Evolutionary conservation across 371 early-diverging fungal genomes (phyloP).

Genomic region (Nematocida minor): DNA sequence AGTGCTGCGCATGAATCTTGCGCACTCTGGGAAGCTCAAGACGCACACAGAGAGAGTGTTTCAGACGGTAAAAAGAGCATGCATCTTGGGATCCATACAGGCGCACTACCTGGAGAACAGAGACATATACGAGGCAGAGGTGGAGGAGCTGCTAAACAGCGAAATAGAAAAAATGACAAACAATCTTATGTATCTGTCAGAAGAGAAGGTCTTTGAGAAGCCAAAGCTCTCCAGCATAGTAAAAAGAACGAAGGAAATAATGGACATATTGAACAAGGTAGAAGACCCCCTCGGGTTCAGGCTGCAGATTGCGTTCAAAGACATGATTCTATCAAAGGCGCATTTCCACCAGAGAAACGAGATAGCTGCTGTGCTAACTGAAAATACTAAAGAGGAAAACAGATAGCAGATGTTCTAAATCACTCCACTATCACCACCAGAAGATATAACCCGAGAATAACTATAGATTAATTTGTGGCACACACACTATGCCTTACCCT

Average conservation of each 20-base stretch:
- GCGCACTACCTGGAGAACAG: conserved; percentile 19
- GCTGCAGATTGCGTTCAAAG: conserved; percentile 45
- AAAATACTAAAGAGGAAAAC: background rate
- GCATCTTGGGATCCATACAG: conserved; percentile 39
- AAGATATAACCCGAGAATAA: too few species aligned
- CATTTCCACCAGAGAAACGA: conserved; percentile 44
- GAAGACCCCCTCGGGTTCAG: conserved; percentile 21
- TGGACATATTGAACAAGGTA: conserved; percentile 14
- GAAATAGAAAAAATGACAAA: conserved; percentile 53
- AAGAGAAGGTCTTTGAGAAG: conserved; percentile 42
- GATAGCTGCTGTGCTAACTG: conserved; percentile 33
- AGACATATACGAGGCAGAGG: background rate
- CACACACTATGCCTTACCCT: too few species aligned
- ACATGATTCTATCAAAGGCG: conserved; percentile 35
- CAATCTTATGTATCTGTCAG: conserved; percentile 27
- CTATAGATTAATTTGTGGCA: too few species aligned
- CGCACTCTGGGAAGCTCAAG: background rate
- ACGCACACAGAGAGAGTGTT: background rate
- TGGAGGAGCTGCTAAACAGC: conserved; percentile 22
- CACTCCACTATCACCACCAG: too few species aligned
- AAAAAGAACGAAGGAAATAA: conserved; percentile 35
- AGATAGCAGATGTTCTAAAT: too few species aligned
- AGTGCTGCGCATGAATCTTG: conserved; percentile 21
- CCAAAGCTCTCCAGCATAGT: conserved; percentile 33
- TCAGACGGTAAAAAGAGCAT: conserved; percentile 18